phyloP scores from a whole-genome alignment of 139 green algal genomes.

The Closterium sp. region DNA sequence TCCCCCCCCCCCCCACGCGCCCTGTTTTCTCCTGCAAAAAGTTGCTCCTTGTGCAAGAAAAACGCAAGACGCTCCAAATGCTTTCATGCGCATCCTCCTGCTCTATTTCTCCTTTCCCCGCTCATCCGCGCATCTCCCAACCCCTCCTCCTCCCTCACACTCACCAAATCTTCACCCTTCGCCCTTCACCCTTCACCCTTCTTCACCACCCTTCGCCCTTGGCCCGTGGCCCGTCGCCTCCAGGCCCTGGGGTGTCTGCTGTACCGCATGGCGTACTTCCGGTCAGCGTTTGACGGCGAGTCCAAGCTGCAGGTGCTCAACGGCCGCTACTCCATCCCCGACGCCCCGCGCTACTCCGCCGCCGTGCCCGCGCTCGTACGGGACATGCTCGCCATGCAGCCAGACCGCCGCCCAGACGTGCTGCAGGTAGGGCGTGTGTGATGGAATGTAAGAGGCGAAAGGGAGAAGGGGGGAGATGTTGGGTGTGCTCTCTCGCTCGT shows the following conservation, averaged over 20 bases:
- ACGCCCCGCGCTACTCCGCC: constrained; percentile 32
- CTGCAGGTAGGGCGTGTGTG: constrained; percentile 3
- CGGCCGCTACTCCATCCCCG: constrained; percentile 53
- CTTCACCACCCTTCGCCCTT: too few relatives aligned
- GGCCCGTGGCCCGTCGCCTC: not conserved
- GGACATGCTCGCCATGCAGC: constrained; percentile 29
- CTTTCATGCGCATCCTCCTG: too few relatives aligned
- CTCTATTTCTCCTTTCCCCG: too few relatives aligned
- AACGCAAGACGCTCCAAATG: too few relatives aligned
- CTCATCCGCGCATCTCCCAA: too few relatives aligned
- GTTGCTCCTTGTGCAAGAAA: too few relatives aligned
- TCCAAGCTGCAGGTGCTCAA: constrained; percentile 56
- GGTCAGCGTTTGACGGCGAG: constrained; percentile 47
- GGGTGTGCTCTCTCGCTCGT: too few relatives aligned
- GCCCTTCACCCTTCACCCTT: not conserved
- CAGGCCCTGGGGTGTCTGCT: constrained; percentile 51
- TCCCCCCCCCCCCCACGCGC: not conserved
- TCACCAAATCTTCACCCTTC: too few relatives aligned
- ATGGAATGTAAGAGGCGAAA: not conserved
- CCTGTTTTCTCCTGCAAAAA: too few relatives aligned
- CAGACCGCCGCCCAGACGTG: constrained; percentile 26
- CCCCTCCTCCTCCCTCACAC: not conserved
- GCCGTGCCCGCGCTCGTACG: constrained; percentile 22
- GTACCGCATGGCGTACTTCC: constrained; percentile 43
- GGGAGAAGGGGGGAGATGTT: not conserved